Conservation (phyloP, 768 basidiomycete species). For the Calocera viscosa region DNA sequence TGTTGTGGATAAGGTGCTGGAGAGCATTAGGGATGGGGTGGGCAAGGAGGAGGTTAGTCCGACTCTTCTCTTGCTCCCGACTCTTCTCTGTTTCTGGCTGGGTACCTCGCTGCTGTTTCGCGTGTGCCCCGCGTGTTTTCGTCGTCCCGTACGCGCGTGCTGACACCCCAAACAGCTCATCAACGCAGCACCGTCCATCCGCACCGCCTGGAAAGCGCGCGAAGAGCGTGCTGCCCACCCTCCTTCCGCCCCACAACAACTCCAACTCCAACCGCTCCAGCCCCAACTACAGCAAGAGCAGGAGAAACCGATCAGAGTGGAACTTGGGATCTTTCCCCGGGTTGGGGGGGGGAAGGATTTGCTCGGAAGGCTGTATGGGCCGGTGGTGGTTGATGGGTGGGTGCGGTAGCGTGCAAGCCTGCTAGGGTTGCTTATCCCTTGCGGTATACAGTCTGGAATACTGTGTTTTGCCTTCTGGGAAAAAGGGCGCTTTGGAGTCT, state of each 20-base stretch:
- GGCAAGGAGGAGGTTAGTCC: constrained; percentile 67
- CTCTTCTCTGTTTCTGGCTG: too few relatives aligned
- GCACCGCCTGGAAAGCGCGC: constrained; percentile 63
- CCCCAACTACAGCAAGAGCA: constrained; percentile 21
- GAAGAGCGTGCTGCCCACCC: constrained; percentile 17
- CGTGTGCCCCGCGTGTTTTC: too few relatives aligned
- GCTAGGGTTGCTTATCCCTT: not conserved
- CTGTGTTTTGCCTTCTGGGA: too few relatives aligned
- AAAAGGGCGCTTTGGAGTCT: too few relatives aligned
- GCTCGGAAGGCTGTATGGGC: constrained; percentile 2
- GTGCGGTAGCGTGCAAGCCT: not conserved
- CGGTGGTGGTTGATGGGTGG: not conserved
- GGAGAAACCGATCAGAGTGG: constrained; percentile 15
- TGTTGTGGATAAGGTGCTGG: constrained; percentile 77
- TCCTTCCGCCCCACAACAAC: constrained; percentile 16
- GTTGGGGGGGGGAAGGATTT: constrained; percentile 1
- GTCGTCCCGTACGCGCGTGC: too few relatives aligned
- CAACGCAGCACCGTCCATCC: constrained; percentile 48
- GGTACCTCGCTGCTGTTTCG: too few relatives aligned
- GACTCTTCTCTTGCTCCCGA: not conserved
- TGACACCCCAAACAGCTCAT: constrained; percentile 48
- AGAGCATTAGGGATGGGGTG: constrained; percentile 87
- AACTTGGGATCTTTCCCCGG: constrained; percentile 19
- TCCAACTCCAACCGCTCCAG: constrained; percentile 16
- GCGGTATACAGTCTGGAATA: too few relatives aligned